phyloP scores from a whole-genome alignment of 2,329 filamentous ascomycete genomes.

The Alternaria novae-zelandiae region DNA sequence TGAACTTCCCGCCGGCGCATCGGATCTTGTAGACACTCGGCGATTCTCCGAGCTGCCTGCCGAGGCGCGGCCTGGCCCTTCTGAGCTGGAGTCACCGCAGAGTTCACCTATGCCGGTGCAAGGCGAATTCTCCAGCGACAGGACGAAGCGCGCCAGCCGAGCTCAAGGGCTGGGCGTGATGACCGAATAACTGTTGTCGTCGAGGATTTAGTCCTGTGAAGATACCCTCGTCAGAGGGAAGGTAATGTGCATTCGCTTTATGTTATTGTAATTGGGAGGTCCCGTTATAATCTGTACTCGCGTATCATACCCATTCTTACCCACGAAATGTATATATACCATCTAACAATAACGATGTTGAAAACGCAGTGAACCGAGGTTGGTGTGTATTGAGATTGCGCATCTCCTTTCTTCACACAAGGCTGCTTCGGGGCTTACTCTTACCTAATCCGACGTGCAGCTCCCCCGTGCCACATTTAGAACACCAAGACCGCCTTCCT shows the following conservation, averaged over 20 bases:
- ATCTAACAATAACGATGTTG: not conserved
- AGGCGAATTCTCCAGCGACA: constrained; percentile 15
- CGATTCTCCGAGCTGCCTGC: constrained; percentile 31
- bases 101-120: constrained; percentile 24
- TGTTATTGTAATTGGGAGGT: not conserved
- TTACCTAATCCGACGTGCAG: not conserved
- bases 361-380: not conserved
- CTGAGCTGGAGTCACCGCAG: constrained; percentile 30
- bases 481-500: not conserved
- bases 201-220: not conserved
- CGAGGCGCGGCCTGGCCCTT: not conserved
- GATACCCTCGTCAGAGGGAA: not conserved
- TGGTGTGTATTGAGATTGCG: not conserved
- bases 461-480: not conserved
- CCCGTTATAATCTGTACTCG: not conserved
- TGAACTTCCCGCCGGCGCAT: constrained; percentile 30
- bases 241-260: not conserved
- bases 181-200: constrained; percentile 1
- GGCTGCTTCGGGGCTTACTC: not conserved
- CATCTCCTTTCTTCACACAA: not conserved
- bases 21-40: constrained; percentile 8
- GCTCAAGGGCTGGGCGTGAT: constrained; percentile 16
- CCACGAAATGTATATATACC: not conserved
- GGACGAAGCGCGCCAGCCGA: constrained; percentile 12
- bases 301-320: not conserved